Evolutionary conservation across 495 filamentous ascomycete species (phyloP).

Genomic region (Usnea hakonensis): DNA sequence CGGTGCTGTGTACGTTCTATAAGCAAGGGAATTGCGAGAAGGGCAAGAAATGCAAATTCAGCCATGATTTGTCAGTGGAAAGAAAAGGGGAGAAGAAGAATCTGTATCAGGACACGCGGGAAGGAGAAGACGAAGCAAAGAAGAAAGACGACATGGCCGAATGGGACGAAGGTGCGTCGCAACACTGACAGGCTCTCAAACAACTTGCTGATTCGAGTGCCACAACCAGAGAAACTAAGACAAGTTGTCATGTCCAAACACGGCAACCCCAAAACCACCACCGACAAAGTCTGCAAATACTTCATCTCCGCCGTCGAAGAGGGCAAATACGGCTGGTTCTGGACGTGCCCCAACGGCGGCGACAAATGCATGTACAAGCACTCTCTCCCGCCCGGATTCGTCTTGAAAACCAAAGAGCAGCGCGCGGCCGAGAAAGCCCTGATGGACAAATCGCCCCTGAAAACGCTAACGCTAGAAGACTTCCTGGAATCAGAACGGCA

Average conservation of each 20-base stretch:
- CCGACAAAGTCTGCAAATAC: constrained; percentile 98
- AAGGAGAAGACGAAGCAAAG: constrained; percentile 58
- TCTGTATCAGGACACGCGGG: constrained; percentile 80
- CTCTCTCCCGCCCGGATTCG: constrained; percentile 86
- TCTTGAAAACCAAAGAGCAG: constrained; percentile 97
- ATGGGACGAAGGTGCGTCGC: constrained; percentile 65
- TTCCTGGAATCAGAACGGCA: constrained; percentile 92
- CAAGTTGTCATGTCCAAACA: constrained; percentile 91
- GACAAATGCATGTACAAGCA: constrained; percentile 99
- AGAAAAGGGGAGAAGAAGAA: constrained; percentile 87
- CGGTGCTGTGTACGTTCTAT: constrained; percentile 90
- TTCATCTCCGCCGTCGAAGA: constrained; percentile 98
- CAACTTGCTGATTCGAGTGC: not conserved
- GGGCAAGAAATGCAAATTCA: constrained; percentile 95
- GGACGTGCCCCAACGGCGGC: constrained; percentile 92
- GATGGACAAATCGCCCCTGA: constrained; percentile 90
- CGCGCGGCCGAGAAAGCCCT: constrained; percentile 93
- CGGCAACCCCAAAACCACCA: constrained; percentile 90
- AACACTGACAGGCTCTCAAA: not conserved
- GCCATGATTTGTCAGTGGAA: constrained; percentile 82
- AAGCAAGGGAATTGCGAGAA: constrained; percentile 98
- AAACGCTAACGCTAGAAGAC: constrained; percentile 92
- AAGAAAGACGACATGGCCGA: constrained; percentile 88
- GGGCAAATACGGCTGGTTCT: constrained; percentile 98
- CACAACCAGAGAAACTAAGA: constrained; percentile 62